A percentile compares a stretch with the other conserved stretches of the same genome.
These are phyloP conservation scores for Cyberlindnera saturnus DNA, from an alignment of 805 yeast species.

Conservation along the genomic window DNA sequence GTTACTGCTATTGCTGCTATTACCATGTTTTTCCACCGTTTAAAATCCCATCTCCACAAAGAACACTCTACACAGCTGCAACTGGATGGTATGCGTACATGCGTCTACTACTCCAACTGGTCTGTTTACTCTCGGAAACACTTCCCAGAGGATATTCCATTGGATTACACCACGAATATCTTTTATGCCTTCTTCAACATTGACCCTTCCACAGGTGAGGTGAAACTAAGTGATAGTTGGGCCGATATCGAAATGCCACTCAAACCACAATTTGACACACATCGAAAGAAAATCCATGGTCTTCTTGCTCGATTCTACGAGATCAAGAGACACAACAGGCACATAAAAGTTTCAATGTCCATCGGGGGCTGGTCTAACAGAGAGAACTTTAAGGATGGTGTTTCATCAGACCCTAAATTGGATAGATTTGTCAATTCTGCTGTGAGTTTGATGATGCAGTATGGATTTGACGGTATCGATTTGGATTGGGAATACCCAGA, in stretches of 20 bases:
- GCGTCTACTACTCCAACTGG: slow-evolving; percentile 53
- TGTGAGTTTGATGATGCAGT: slow-evolving; percentile 38
- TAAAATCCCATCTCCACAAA: not conserved
- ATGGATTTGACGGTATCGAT: slow-evolving; percentile 86
- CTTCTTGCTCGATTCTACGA: slow-evolving; percentile 40
- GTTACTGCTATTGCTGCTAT: not conserved
- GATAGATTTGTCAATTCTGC: slow-evolving; percentile 45
- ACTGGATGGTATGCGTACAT: slow-evolving; percentile 18
- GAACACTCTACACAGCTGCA: not conserved
- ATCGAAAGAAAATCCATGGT: slow-evolving; percentile 30
- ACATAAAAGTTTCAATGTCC: slow-evolving; percentile 58
- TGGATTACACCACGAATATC: slow-evolving; percentile 52
- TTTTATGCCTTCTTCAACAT: slow-evolving; percentile 74
- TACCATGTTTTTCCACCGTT: not conserved
- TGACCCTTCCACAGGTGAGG: slow-evolving; percentile 44
- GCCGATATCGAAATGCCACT: slow-evolving; percentile 47
- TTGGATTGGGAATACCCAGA: slow-evolving; percentile 92
- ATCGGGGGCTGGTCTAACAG: slow-evolving; percentile 77
- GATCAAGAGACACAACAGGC: slow-evolving; percentile 35
- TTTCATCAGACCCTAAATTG: slow-evolving; percentile 32
- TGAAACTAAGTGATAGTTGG: slow-evolving; percentile 38
- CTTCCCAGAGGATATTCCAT: slow-evolving; percentile 57
- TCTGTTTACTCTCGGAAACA: slow-evolving; percentile 54
- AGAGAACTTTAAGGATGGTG: slow-evolving; percentile 40
- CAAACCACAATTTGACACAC: slow-evolving; percentile 2